A percentile compares a stretch with the other conserved stretches of the same genome.
phyloP scores from a whole-genome alignment of 192 early-diverging fungal species.

The Coemansia asiatica region DNA sequence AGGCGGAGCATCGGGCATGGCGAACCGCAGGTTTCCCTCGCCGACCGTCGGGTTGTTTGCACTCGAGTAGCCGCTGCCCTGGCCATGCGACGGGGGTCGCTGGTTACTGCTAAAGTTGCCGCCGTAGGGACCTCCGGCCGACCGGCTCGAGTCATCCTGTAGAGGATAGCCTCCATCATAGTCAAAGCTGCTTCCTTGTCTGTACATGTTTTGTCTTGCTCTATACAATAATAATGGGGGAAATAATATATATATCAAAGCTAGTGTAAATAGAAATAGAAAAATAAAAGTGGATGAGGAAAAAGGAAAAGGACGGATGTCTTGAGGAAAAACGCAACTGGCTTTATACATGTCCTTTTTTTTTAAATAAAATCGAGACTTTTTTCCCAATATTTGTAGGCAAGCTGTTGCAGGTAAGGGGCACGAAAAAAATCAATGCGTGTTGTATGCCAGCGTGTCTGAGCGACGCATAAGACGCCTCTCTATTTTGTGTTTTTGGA shows the following conservation, averaged over 20 bases:
- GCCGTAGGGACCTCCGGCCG: conserved; percentile 8
- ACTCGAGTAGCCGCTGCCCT: conserved; percentile 3
- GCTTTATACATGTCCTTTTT: conserved; percentile 3
- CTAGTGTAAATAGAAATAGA: neutral
- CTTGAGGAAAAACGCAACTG: neutral
- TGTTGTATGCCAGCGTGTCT: neutral
- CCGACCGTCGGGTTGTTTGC: conserved; percentile 40
- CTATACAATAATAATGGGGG: neutral
- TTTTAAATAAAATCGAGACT: neutral
- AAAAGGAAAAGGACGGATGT: neutral
- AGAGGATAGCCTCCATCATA: conserved; percentile 14
- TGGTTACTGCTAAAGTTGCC: neutral
- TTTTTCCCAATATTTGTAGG: too few relatives aligned
- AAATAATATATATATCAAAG: neutral
- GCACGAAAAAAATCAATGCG: too few relatives aligned
- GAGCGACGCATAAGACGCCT: too few relatives aligned
- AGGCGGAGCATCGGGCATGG: conserved; percentile 27
- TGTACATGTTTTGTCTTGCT: neutral
- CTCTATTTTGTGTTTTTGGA: too few relatives aligned
- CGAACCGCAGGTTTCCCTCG: conserved; percentile 11
- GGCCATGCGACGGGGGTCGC: neutral
- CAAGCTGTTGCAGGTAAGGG: too few relatives aligned
- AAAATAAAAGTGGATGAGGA: neutral
- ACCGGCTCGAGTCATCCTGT: neutral
- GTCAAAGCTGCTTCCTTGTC: neutral